Conservation (phyloP, 257 asterid species). For the Ilex aquifolium region DNA sequence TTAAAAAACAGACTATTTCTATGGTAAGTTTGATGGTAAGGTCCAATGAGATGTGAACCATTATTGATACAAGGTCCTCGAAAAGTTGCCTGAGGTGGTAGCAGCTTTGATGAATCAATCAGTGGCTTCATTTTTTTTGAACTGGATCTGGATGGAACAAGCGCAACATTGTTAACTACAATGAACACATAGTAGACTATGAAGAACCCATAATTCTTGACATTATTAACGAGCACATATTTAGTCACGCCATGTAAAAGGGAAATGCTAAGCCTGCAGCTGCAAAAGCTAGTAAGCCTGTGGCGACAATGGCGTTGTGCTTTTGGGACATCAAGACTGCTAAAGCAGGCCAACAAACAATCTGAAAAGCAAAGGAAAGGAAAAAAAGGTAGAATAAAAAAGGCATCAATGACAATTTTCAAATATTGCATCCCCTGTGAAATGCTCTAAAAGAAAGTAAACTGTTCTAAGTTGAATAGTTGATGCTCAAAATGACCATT, state of each 20-base stretch:
- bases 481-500: too few relatives aligned
- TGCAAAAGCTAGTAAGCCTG: conserved; percentile 75
- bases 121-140: conserved; percentile 60
- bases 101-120: conserved; percentile 85
- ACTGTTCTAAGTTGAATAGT: too few relatives aligned
- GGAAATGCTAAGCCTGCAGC: conserved; percentile 88
- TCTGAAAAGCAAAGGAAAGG: conserved; percentile 27
- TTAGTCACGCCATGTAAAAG: conserved; percentile 90
- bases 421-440: too few relatives aligned
- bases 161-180: too few relatives aligned
- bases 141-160: conserved; percentile 38
- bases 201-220: background rate
- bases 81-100: conserved; percentile 94
- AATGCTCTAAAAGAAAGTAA: too few relatives aligned
- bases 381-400: background rate
- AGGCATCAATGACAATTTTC: too few relatives aligned
- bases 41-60: conserved; percentile 90
- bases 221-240: conserved; percentile 2
- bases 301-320: conserved; percentile 68
- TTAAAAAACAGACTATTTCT: conserved; percentile 32
- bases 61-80: conserved; percentile 94
- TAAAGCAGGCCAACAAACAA: conserved; percentile 10
- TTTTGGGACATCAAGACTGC: conserved; percentile 50
- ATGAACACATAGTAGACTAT: too few relatives aligned
- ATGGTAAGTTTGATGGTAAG: conserved; percentile 58